phyloP scores from a whole-genome alignment of 2,329 filamentous ascomycete species.

The Zalaria sp. region DNA sequence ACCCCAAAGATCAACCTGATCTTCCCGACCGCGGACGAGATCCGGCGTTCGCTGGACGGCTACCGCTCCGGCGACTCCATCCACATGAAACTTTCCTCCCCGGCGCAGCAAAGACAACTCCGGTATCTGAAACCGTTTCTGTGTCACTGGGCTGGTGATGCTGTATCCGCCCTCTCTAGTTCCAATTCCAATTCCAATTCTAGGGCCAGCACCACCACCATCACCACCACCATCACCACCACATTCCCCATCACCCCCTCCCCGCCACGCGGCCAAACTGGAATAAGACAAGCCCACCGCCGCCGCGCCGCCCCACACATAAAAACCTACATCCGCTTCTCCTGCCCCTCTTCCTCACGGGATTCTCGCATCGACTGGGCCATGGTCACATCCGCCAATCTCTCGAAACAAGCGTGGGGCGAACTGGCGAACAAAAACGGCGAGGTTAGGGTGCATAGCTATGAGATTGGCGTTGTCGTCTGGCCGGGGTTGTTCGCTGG shows the following conservation, averaged over 20 bases:
- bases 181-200: too few species aligned
- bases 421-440: constrained; percentile 41
- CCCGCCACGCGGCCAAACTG: too few species aligned
- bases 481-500: constrained; percentile 49
- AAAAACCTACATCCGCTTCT: constrained; percentile 70
- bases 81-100: constrained; percentile 61
- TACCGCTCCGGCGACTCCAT: constrained; percentile 68
- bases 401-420: constrained; percentile 85
- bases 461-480: constrained; percentile 70
- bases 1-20: constrained; percentile 53
- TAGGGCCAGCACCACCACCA: not conserved
- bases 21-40: constrained; percentile 69
- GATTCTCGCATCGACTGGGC: constrained; percentile 59
- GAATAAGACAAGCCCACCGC: too few species aligned
- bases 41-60: constrained; percentile 62
- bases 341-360: constrained; percentile 19
- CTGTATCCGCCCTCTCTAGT: not conserved
- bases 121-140: constrained; percentile 56
- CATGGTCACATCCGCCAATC: constrained; percentile 76
- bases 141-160: constrained; percentile 61
- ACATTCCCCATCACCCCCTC: not conserved
- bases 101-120: constrained; percentile 60
- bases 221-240: constrained; percentile 5
- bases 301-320: constrained; percentile 69
- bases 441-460: constrained; percentile 61